Conservation (phyloP, 495 filamentous ascomycete genomes). For the Hypomontagnella submonticulosa region DNA sequence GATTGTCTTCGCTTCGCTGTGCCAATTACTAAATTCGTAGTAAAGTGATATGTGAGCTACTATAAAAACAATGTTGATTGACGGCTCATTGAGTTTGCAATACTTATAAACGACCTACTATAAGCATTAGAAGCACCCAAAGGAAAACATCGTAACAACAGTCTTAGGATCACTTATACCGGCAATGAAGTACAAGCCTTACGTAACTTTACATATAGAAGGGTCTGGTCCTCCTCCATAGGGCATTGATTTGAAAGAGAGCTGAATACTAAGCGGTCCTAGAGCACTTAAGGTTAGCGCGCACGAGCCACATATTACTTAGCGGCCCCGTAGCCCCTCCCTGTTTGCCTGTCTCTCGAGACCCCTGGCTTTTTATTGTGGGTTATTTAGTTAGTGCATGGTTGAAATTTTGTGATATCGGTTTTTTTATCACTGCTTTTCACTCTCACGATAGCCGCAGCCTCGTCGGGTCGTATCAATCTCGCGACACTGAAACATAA, state of each 20-base stretch:
- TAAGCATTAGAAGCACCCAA: too few relatives aligned
- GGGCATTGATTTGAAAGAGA: too few relatives aligned
- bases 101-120: too few relatives aligned
- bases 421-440: slow-evolving; percentile 21
- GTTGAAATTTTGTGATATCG: slow-evolving; percentile 25
- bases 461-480: slow-evolving; percentile 8
- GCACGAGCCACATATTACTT: slow-evolving; percentile 22
- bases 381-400: not conserved
- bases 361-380: slow-evolving; percentile 35
- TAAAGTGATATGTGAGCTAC: not conserved
- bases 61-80: too few relatives aligned
- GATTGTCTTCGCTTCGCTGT: not conserved
- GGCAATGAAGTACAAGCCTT: too few relatives aligned
- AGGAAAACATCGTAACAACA: too few relatives aligned
- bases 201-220: too few relatives aligned
- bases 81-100: too few relatives aligned
- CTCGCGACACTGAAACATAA: slow-evolving; percentile 2
- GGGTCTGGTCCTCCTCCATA: too few relatives aligned
- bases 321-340: slow-evolving; percentile 23
- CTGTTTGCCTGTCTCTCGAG: not conserved
- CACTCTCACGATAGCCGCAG: not conserved
- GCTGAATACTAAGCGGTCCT: not conserved
- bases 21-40: not conserved
- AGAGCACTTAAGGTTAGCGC: not conserved
- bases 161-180: too few relatives aligned